These are phyloP conservation scores for Nemania sp. DNA, from an alignment of 2,329 filamentous ascomycete genomes.

Conservation along the genomic window DNA sequence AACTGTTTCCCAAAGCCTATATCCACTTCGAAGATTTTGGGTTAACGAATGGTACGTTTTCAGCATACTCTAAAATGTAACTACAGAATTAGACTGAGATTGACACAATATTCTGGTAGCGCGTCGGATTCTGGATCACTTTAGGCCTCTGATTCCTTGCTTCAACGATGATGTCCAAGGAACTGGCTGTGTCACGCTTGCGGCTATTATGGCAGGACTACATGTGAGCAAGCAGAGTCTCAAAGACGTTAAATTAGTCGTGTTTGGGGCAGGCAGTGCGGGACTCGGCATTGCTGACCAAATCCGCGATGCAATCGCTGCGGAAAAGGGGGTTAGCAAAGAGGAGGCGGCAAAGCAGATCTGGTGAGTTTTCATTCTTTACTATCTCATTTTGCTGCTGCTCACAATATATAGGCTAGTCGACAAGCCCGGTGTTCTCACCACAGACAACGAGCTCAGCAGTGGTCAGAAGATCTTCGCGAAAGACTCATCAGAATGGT, in stretches of 20 bases:
- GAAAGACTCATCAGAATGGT: slow-evolving; percentile 66
- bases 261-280: slow-evolving; percentile 82
- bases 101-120: slow-evolving; percentile 19
- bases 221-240: slow-evolving; percentile 69
- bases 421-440: slow-evolving; percentile 78
- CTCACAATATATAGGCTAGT: slow-evolving; percentile 62
- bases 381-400: neutral
- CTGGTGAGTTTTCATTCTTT: slow-evolving; percentile 55
- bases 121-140: slow-evolving; percentile 74
- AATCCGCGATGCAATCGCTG: slow-evolving; percentile 75
- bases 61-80: neutral
- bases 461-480: slow-evolving; percentile 69
- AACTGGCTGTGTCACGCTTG: slow-evolving; percentile 84
- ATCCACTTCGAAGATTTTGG: slow-evolving; percentile 93
- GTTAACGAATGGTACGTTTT: slow-evolving; percentile 61
- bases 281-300: slow-evolving; percentile 87
- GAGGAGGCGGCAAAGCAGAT: slow-evolving; percentile 80
- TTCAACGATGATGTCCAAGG: slow-evolving; percentile 94
- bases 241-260: slow-evolving; percentile 68
- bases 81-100: neutral
- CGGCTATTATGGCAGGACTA: slow-evolving; percentile 76
- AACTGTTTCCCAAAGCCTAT: slow-evolving; percentile 76
- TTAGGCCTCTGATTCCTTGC: slow-evolving; percentile 73
- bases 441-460: slow-evolving; percentile 64
- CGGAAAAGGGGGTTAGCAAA: slow-evolving; percentile 66